Evolutionary conservation across 768 basidiomycete genomes (phyloP), one percentile per base, ranked within the genome.

Genomic region (Lyophyllum atratum): DNA sequence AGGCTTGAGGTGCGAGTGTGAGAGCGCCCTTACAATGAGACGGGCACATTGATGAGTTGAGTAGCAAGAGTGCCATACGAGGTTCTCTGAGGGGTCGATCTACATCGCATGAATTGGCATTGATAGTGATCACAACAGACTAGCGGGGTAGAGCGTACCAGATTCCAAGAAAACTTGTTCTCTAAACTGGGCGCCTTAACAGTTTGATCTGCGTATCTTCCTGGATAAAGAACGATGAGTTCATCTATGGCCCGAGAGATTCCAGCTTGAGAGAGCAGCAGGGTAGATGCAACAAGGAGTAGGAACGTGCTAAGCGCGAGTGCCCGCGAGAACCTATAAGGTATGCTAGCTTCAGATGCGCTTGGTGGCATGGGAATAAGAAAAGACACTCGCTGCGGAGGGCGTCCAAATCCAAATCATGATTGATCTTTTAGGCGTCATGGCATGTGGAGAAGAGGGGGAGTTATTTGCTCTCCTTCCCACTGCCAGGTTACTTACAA

Each of bases 21-120:
- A 15, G 17, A 37, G 12, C 3, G 11, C 3, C 34, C 12, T 19
- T 48, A 74, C 74, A 34, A 65, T 65, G 4, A 76, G 65, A 33
- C 71, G 66, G 48, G 72, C 67, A 56, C 75, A 76, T 47, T 75
- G 62, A 17, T 59, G 52, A 3, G 61, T 56, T 5, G 50, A 19
- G 50, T 66, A 68, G 59, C 72, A 74, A 34, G 52, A 49, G 10
- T 50, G 49, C 70, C 70, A 71, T 3, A 40, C 33, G 25, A 70
- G 61, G 12, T 48, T 52, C 24, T 62, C 49, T 10, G 56, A 65
- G 21, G 66, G 66, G 14, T 54, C 15, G 17, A 64, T 24, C 64
- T 64, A 22, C 24, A n/a, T n/a, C 17, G 12, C 1, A 14, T 10
- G 7, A 46, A 11, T 26, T 46, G 7, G 10, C 4, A 12, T 21